Percentiles rank a stretch among this genome's conserved stretches.
Evolutionary conservation across 2,329 filamentous ascomycete species (phyloP).

Genomic region (Penicillium italicum): DNA sequence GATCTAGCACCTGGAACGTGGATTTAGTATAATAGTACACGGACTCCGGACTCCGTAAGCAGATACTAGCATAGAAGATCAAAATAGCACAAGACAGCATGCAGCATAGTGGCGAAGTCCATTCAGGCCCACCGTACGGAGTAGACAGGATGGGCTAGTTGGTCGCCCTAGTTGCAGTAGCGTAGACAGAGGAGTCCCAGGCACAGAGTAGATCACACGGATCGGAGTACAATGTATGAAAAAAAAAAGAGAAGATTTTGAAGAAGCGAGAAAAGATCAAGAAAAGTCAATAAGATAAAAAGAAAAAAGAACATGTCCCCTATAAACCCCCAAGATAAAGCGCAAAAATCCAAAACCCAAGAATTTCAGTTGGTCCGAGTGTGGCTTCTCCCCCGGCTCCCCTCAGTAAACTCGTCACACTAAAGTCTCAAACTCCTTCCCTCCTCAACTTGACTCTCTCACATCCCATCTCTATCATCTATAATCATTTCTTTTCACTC

Average conservation of each 20-base stretch:
- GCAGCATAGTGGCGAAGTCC: constrained; percentile 1
- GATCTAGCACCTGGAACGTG: neutral
- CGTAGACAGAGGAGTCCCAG: constrained; percentile 17
- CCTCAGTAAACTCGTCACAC: constrained; percentile 20
- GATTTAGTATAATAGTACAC: neutral
- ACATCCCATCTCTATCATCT: neutral
- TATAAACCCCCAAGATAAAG: no score
- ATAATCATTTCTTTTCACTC: neutral
- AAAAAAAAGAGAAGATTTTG: neutral
- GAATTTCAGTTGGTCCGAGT: constrained; percentile 10
- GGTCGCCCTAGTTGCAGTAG: constrained; percentile 18
- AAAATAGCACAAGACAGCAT: neutral
- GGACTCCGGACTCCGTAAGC: neutral
- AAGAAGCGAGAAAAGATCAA: neutral
- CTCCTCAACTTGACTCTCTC: neutral
- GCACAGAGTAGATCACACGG: neutral
- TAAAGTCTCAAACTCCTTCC: constrained; percentile 14
- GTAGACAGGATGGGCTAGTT: constrained; percentile 3
- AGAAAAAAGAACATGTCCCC: neutral
- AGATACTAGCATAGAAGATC: neutral
- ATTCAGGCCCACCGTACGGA: neutral
- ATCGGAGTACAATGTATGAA: neutral
- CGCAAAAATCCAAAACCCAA: neutral
- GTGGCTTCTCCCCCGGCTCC: constrained; percentile 11
- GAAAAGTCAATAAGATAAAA: neutral